Evolutionary conservation across 345 rosid genomes (phyloP).

Genomic region (Hibiscus mutabilis): DNA sequence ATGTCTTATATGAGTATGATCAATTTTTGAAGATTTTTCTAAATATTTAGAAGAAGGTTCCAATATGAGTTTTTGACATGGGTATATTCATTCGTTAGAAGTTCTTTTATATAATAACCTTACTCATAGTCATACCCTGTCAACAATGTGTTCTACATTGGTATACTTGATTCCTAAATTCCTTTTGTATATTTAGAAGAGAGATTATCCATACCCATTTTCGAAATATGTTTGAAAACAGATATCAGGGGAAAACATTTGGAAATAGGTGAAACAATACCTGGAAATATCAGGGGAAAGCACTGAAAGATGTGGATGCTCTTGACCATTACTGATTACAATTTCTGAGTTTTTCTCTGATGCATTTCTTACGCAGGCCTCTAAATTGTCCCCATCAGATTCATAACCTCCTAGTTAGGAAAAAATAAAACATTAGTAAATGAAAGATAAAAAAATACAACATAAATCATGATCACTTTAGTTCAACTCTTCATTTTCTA

Average conservation of each 20-base stretch:
- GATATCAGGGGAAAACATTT: conserved; percentile 13
- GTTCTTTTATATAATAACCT: too few relatives aligned
- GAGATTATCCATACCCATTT: neutral
- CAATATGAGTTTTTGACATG: too few relatives aligned
- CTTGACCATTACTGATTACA: conserved; percentile 12
- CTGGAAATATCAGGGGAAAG: conserved; percentile 25
- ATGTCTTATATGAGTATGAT: too few relatives aligned
- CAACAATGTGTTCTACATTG: too few relatives aligned
- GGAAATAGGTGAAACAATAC: conserved; percentile 9
- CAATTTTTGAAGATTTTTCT: neutral
- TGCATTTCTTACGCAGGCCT: conserved; percentile 17
- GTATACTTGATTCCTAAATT: too few relatives aligned
- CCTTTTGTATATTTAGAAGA: too few relatives aligned
- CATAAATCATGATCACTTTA: neutral
- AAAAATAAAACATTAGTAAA: neutral
- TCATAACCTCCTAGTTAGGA: conserved; percentile 21
- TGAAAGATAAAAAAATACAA: neutral
- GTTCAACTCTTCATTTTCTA: neutral
- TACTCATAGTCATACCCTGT: too few relatives aligned
- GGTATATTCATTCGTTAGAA: too few relatives aligned
- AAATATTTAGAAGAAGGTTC: neutral
- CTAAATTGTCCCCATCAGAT: conserved; percentile 20
- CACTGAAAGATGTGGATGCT: conserved; percentile 18
- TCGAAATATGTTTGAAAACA: neutral
- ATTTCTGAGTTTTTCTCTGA: conserved; percentile 10